These are phyloP conservation scores for Rheum nobile DNA, from an alignment of 148 eudicot genomes.

Conservation along the genomic window DNA sequence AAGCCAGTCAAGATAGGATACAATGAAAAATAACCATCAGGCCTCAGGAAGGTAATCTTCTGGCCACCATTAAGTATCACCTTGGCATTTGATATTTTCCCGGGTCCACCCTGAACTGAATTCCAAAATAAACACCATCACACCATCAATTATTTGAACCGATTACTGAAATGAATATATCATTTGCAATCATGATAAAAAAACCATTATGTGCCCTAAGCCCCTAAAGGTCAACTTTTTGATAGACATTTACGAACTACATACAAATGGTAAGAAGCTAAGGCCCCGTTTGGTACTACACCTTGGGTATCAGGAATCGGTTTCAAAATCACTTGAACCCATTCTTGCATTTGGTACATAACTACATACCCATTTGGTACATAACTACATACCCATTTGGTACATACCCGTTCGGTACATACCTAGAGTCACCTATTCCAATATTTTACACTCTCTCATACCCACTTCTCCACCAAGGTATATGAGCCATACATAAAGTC, in stretches of 20 bases:
- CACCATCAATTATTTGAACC: slow-evolving; percentile 5
- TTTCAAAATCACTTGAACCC: too few species aligned
- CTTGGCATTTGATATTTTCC: slow-evolving; percentile 53
- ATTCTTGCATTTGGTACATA: too few species aligned
- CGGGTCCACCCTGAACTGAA: slow-evolving; percentile 52
- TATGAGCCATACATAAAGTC: too few species aligned
- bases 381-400: too few species aligned
- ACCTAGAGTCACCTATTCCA: too few species aligned
- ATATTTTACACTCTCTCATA: too few species aligned
- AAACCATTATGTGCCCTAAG: not conserved
- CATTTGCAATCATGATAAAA: not conserved
- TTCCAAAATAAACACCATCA: slow-evolving; percentile 31
- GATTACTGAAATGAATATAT: not conserved
- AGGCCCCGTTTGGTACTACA: too few species aligned
- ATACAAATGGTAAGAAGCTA: not conserved
- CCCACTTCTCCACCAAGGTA: too few species aligned
- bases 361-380: too few species aligned
- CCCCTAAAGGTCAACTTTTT: not conserved
- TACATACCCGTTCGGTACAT: too few species aligned
- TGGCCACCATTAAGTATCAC: slow-evolving; percentile 91
- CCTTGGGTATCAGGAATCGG: too few species aligned
- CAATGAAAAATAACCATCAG: slow-evolving; percentile 99
- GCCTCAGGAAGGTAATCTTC: slow-evolving; percentile 72
- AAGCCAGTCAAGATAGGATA: slow-evolving; percentile 45
- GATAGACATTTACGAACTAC: not conserved